Evolutionary conservation across 2,329 filamentous ascomycete species (phyloP), one percentile per base, ranked within the genome.

Genomic region (Xylogone sp.): DNA sequence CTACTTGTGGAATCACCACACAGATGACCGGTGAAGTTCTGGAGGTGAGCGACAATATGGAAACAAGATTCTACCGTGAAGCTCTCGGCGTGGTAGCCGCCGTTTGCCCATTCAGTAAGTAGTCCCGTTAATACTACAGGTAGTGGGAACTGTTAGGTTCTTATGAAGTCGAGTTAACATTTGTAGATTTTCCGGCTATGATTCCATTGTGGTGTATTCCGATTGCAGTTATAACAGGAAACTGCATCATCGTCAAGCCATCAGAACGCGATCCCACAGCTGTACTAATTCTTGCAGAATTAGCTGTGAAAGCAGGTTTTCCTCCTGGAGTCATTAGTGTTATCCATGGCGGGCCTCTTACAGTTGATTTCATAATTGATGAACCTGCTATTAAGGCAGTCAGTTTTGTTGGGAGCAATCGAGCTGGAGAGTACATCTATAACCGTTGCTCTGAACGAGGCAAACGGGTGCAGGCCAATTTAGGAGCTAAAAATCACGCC

Each of bases 141-240:
- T 94, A 21, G 90, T 89, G 2, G 89, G 94, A 76, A 88, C 87
- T 6, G 86, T 89, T 21, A n/a, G n/a, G n/a, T n/a, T n/a, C n/a
- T n/a, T n/a, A n/a, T n/a, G n/a, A n/a, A n/a, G n/a, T n/a, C n/a
- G n/a, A n/a, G n/a, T n/a, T n/a, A n/a, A n/a, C n/a, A n/a, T n/a
- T n/a, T n/a, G n/a, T n/a, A n/a, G n/a, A 94, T 76, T 94, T 94
- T 73, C 89, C 89, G 42, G 89, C 89, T 62, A 95, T 95, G 89
- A 94, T 95, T 68, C 90, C 89, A 3, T 78, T 95, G n/a, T 95
- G 89, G 89, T 90, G 82, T 54, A 91, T 95, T 56, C 90, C 89
- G 34, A 88, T 94, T 61, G 89, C 89, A 45, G 89, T 88, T 43
- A 81, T 92, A 22, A 90, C 87, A 18, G 89, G 89, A 48, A 95